Conservation (phyloP, 345 rosid species). For the Chamaenerion angustifolium region DNA sequence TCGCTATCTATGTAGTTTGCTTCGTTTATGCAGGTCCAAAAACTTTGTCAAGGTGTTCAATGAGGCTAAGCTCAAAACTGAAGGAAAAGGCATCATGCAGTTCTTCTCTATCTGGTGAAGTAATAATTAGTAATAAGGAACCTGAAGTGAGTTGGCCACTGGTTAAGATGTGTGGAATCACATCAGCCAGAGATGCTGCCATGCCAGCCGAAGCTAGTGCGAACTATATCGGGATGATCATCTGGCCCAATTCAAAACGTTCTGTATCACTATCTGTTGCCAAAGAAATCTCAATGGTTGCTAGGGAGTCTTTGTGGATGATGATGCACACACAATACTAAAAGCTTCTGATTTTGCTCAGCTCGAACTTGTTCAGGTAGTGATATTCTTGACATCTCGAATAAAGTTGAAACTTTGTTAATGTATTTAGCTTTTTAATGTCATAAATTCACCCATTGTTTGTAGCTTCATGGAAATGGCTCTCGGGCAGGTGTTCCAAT, state of each 20-base stretch:
- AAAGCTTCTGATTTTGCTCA: slow-evolving; percentile 53
- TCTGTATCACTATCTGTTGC: slow-evolving; percentile 62
- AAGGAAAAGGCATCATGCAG: slow-evolving; percentile 13
- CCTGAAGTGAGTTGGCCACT: slow-evolving; percentile 24
- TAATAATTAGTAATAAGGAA: slow-evolving; percentile 8
- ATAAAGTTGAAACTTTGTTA: background rate
- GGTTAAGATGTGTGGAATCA: slow-evolving; percentile 83
- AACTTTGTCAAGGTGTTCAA: slow-evolving; percentile 17
- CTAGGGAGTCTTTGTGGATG: slow-evolving; percentile 90
- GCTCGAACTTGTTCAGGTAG: slow-evolving; percentile 71
- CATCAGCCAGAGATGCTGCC: slow-evolving; percentile 66
- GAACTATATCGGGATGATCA: slow-evolving; percentile 69
- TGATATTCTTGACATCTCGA: slow-evolving; percentile 6
- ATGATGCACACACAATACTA: slow-evolving; percentile 45
- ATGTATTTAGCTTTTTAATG: background rate
- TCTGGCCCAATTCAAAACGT: slow-evolving; percentile 77
- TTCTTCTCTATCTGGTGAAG: slow-evolving; percentile 16
- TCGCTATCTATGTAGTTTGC: too few species aligned
- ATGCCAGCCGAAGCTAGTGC: slow-evolving; percentile 89
- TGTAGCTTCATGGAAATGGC: slow-evolving; percentile 73
- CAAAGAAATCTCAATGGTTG: slow-evolving; percentile 70
- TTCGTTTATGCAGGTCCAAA: too few species aligned
- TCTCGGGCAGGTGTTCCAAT: slow-evolving; percentile 47
- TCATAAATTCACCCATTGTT: background rate
- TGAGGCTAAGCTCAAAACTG: slow-evolving; percentile 5